Base-by-base conservation (phyloP, 306 rosid genomes). In the Alnus rubra region DNA sequence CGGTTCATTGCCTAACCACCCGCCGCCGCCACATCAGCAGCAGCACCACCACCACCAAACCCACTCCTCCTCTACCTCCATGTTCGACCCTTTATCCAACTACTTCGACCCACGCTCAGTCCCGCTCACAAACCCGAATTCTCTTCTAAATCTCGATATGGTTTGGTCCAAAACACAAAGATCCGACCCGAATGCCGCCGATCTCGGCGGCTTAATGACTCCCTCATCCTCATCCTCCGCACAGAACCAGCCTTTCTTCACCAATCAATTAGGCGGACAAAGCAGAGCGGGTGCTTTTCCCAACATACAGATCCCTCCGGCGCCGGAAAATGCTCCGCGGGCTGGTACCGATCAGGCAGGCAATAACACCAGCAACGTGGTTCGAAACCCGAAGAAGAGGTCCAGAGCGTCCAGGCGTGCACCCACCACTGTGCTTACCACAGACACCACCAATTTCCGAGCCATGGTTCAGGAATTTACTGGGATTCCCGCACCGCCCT, bases 381-480 rank as follows among this genome's bases (percentile, higher is more conserved):
- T 65, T 30, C 88, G 96, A 74, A 95, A 92, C 83, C 94, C 99
- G 10, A 96, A 90, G 86, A 96, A 96, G 78, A 52, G 99, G 79
- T 86, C 97, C 1, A 88, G 99, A 78, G 99, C 99, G 4, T 93
- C 99, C 0, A 78, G 99, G 78, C 93, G 99, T 31, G 98, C 99
- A 37, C 99, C 99, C 7, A 96, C 99, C 4, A 96, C 99, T 0
- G 97, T 96, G 2, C 79, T 96, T 4, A 96, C 94, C 2, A 96
- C 99, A 1, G 97, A 93, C 86, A 96, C 99, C 19, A 76, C 94
- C 0, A 96, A 96, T 86, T 96, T 96, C 86, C 74, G 99, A 88
- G 97, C 99, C 84, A 96, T 96, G 99, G 99, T 96, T 77, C 99
- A 96, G 72, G 98, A 96, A 84, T 96, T 96, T 77, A 96, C 99